phyloP scores from a whole-genome alignment of 2,329 filamentous ascomycete genomes.

The Onygenales sp. region DNA sequence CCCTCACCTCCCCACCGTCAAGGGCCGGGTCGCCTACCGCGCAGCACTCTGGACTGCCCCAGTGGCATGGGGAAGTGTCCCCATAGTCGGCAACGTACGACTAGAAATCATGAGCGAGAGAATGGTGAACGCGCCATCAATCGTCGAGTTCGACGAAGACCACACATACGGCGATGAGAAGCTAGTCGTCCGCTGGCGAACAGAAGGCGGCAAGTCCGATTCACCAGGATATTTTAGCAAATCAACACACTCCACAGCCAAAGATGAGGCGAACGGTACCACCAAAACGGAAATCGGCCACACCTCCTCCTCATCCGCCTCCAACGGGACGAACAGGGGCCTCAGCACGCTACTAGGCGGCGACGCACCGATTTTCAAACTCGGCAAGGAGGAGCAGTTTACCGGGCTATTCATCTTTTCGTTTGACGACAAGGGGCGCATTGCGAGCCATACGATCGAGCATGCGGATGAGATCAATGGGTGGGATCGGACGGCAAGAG shows the following conservation, averaged over 20 bases:
- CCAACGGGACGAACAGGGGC: conserved; percentile 28
- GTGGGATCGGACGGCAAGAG: conserved; percentile 74
- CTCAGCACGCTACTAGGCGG: conserved; percentile 43
- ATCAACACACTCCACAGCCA: background rate
- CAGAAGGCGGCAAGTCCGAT: conserved; percentile 28
- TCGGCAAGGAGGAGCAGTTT: conserved; percentile 64
- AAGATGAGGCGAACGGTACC: background rate
- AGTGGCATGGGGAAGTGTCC: conserved; percentile 88
- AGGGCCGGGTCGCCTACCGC: conserved; percentile 79
- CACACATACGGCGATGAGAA: conserved; percentile 52
- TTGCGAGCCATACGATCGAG: conserved; percentile 86
- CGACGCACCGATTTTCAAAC: conserved; percentile 39
- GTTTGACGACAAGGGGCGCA: conserved; percentile 77
- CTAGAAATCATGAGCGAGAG: conserved; percentile 83
- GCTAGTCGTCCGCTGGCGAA: conserved; percentile 85
- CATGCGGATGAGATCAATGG: conserved; percentile 75
- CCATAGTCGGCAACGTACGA: conserved; percentile 80
- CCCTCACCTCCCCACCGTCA: conserved; percentile 73
- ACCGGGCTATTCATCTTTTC: conserved; percentile 91
- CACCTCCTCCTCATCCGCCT: conserved; percentile 16
- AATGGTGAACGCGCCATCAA: conserved; percentile 54
- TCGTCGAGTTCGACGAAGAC: conserved; percentile 27
- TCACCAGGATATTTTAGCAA: conserved; percentile 2
- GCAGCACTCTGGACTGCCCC: conserved; percentile 94
- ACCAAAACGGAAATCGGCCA: conserved; percentile 7